A percentile compares a stretch with the other conserved stretches of the same genome.
These are phyloP conservation scores for Asterochloris sp. DNA, from an alignment of 139 green algal genomes.

Conservation along the genomic window DNA sequence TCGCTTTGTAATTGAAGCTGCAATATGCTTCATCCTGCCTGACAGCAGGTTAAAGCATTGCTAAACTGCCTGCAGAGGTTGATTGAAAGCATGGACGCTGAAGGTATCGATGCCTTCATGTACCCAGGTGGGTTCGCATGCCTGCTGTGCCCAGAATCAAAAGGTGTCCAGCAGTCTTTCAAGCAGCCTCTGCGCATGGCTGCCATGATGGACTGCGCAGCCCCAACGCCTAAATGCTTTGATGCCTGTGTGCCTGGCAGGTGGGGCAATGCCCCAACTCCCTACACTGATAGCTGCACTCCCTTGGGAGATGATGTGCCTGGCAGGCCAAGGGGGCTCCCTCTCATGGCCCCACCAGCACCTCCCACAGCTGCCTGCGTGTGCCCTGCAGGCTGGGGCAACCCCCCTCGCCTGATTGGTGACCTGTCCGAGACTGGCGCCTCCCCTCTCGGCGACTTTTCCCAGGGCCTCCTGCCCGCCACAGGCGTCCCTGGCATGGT, in stretches of 20 bases:
- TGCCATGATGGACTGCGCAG: too few species aligned
- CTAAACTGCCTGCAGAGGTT: conserved; percentile 12
- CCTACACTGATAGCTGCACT: too few species aligned
- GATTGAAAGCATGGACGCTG: conserved; percentile 13
- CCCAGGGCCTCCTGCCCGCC: conserved; percentile 8
- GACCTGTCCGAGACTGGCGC: conserved; percentile 1
- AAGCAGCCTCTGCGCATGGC: too few species aligned
- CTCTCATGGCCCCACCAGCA: too few species aligned
- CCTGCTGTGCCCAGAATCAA: too few species aligned
- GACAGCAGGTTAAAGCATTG: not conserved
- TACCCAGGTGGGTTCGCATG: conserved; percentile 2
- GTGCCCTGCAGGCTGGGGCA: not conserved
- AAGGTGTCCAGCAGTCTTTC: too few species aligned
- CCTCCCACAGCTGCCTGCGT: too few species aligned
- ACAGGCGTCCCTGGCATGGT: conserved; percentile 10
- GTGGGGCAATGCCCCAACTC: too few species aligned
- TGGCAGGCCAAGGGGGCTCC: too few species aligned
- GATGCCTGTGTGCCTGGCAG: too few species aligned
- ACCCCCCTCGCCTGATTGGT: conserved; percentile 13
- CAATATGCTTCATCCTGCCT: not conserved
- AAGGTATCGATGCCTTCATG: conserved; percentile 11
- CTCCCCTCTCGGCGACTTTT: conserved; percentile 6
- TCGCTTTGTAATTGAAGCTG: not conserved
- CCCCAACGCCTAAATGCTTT: too few species aligned
- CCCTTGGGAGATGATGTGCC: too few species aligned